Evolutionary conservation across 208 protist species (phyloP).

Genomic region (Borovskyia barvae): DNA sequence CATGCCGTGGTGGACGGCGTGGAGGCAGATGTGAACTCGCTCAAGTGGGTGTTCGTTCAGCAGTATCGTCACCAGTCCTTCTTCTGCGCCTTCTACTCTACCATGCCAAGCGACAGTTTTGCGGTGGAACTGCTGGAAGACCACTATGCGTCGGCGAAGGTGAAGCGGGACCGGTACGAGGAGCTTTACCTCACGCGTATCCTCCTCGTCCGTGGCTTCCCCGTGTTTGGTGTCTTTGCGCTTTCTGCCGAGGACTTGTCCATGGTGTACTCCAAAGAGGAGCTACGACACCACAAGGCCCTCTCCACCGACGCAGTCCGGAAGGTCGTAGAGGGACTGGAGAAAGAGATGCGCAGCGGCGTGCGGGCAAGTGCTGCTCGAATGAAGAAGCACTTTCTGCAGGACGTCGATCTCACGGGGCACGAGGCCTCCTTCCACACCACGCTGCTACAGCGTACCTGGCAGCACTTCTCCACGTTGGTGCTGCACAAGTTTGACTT

Average conservation of each 20-base stretch:
- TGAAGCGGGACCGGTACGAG: constrained; percentile 77
- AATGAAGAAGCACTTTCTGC: constrained; percentile 86
- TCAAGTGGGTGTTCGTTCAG: constrained; percentile 77
- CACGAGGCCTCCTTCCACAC: constrained; percentile 76
- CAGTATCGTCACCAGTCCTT: constrained; percentile 90
- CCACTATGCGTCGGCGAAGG: constrained; percentile 61
- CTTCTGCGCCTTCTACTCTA: constrained; percentile 83
- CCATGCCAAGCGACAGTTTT: constrained; percentile 50
- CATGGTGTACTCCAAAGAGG: constrained; percentile 69
- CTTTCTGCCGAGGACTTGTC: constrained; percentile 82
- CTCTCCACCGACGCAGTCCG: constrained; percentile 66
- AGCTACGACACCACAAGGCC: constrained; percentile 80
- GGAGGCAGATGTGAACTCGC: constrained; percentile 37
- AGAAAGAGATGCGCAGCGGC: constrained; percentile 68
- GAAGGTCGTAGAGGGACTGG: constrained; percentile 51
- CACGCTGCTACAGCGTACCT: constrained; percentile 78
- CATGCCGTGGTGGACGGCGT: constrained; percentile 52
- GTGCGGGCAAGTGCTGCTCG: constrained; percentile 54
- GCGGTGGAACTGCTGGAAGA: constrained; percentile 61
- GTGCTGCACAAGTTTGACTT: constrained; percentile 79
- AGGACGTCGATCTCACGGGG: constrained; percentile 51
- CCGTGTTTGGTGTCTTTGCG: constrained; percentile 70
- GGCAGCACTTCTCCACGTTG: constrained; percentile 73
- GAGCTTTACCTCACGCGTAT: constrained; percentile 86
- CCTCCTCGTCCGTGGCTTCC: constrained; percentile 71